Evolutionary conservation across 371 early-diverging fungal species (phyloP).

Genomic region (Blakeslea trispora): DNA sequence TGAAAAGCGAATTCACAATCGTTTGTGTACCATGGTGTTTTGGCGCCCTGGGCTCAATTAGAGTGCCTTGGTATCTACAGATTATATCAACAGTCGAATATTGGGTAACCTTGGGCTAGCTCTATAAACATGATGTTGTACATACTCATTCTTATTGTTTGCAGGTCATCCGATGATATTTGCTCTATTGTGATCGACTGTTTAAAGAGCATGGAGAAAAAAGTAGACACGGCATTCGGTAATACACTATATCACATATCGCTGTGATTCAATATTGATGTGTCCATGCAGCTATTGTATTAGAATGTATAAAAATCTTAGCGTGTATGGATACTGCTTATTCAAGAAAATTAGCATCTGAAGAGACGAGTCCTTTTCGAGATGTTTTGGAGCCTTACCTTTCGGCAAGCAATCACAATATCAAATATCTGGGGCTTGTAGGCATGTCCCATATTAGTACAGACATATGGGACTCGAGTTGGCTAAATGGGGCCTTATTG

Average conservation of each 20-base stretch:
- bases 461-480: constrained; percentile 36
- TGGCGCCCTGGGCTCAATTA: constrained; percentile 59
- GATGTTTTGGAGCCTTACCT: constrained; percentile 32
- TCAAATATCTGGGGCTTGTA: constrained; percentile 48
- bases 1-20: constrained; percentile 38
- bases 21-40: constrained; percentile 53
- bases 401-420: constrained; percentile 39
- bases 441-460: constrained; percentile 28
- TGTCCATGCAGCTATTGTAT: constrained; percentile 36
- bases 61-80: constrained; percentile 38
- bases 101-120: constrained; percentile 32
- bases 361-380: constrained; percentile 25
- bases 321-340: constrained; percentile 26
- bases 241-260: constrained; percentile 7
- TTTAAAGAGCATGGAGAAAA: constrained; percentile 33
- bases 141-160: neutral
- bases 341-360: neutral
- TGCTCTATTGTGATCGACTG: constrained; percentile 30
- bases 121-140: no score
- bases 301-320: constrained; percentile 42
- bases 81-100: constrained; percentile 25
- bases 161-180: constrained; percentile 34
- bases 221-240: constrained; percentile 58
- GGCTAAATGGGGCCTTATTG: constrained; percentile 31
- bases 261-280: neutral